phyloP scores from a whole-genome alignment of 2,329 filamentous ascomycete species.

The Neospermospora avenae region DNA sequence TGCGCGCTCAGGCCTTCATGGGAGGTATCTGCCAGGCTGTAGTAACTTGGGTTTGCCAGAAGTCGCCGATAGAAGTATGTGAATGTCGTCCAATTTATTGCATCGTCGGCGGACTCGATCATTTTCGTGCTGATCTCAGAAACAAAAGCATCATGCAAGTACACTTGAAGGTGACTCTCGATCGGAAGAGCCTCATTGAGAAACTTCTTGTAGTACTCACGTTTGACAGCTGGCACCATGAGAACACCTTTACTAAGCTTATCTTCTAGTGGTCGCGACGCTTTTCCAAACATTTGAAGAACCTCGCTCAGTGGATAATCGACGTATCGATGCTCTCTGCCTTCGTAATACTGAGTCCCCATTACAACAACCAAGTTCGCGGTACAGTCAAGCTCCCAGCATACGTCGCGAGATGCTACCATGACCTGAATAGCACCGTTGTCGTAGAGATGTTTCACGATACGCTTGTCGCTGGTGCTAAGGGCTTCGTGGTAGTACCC shows the following conservation, averaged over 20 bases:
- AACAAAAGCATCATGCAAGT: conserved; percentile 93
- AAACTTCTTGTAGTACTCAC: conserved; percentile 99
- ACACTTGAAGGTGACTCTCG: conserved; percentile 88
- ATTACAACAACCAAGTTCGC: conserved; percentile 94
- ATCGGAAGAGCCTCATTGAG: conserved; percentile 92
- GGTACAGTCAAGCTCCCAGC: conserved; percentile 87
- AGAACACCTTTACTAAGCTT: conserved; percentile 86
- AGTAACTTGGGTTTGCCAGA: conserved; percentile 94
- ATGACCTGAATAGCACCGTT: conserved; percentile 70
- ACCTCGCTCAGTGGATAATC: conserved; percentile 95
- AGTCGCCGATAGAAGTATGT: conserved; percentile 97
- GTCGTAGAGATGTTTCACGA: conserved; percentile 85
- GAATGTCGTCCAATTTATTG: conserved; percentile 97
- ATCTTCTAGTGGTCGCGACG: conserved; percentile 74
- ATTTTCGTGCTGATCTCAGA: conserved; percentile 96
- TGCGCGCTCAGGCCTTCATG: conserved; percentile 93
- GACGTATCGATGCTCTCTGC: conserved; percentile 92
- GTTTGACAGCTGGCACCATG: conserved; percentile 91
- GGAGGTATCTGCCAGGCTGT: conserved; percentile 81
- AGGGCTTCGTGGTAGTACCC: conserved; percentile 97
- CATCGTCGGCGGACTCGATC: conserved; percentile 92
- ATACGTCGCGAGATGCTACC: conserved; percentile 80
- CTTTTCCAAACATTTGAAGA: conserved; percentile 96
- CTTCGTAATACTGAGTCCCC: conserved; percentile 97
- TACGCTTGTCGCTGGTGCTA: conserved; percentile 82